Conservation (phyloP, 2,329 filamentous ascomycete genomes). For the Cladophialophora yegresii region DNA sequence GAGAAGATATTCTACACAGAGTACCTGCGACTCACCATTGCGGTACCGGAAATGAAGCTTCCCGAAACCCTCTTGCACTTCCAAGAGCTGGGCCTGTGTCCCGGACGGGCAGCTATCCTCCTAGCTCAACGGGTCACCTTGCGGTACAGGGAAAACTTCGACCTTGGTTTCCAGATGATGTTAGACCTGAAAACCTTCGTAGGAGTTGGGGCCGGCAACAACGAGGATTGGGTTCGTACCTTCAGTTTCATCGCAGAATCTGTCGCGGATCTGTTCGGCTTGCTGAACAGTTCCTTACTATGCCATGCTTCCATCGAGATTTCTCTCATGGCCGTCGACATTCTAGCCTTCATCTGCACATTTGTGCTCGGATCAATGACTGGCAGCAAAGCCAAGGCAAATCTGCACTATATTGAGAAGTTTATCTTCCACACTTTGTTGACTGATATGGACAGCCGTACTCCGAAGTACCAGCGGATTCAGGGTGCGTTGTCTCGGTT, state of each 20-base stretch:
- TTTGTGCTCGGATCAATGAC: constrained; percentile 21
- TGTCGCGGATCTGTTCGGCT: constrained; percentile 22
- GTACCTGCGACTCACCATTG: constrained; percentile 20
- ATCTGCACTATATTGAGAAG: constrained; percentile 22
- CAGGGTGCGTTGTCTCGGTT: constrained; percentile 18
- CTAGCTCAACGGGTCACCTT: constrained; percentile 26
- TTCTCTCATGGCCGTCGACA: constrained; percentile 23
- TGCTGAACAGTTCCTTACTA: constrained; percentile 12
- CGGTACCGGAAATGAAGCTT: constrained; percentile 4
- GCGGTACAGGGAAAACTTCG: constrained; percentile 20
- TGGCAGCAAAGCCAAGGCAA: constrained; percentile 9
- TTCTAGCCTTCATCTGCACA: constrained; percentile 21
- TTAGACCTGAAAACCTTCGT: constrained; percentile 9
- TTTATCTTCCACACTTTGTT: constrained; percentile 21
- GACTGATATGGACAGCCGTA: constrained; percentile 4
- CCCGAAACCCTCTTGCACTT: constrained; percentile 17
- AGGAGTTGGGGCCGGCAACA: constrained; percentile 8
- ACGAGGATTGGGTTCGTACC: constrained; percentile 22
- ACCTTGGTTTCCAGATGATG: constrained; percentile 6
- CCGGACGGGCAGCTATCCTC: constrained; percentile 24
- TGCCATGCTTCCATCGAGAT: constrained; percentile 6
- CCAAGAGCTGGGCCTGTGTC: constrained; percentile 25
- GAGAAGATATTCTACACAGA: constrained; percentile 23
- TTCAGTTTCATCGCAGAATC: constrained; percentile 22
- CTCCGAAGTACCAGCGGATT: constrained; percentile 9